Percentiles rank a stretch among this genome's conserved stretches.
Evolutionary conservation across 2,329 filamentous ascomycete genomes (phyloP).

Genomic region (Alternaria longipes): DNA sequence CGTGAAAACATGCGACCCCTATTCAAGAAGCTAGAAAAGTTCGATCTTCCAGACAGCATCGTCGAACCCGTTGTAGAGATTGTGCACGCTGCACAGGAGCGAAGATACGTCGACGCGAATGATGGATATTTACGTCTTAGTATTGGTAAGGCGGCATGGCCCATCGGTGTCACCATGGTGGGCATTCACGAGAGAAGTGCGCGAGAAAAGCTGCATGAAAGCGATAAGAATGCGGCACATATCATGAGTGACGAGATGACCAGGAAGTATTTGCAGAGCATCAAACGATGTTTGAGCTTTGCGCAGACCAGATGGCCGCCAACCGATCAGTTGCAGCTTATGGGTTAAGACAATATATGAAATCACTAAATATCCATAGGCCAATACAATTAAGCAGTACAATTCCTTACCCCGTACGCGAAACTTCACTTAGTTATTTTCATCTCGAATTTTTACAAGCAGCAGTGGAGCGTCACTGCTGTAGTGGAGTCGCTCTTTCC

Average conservation of each 20-base stretch:
- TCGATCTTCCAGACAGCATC: slow-evolving; percentile 79
- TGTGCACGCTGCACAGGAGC: slow-evolving; percentile 86
- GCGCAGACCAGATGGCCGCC: slow-evolving; percentile 97
- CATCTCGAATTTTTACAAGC: not conserved
- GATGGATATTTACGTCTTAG: slow-evolving; percentile 92
- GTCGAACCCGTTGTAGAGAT: slow-evolving; percentile 89
- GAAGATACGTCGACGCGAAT: slow-evolving; percentile 94
- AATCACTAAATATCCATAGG: not conserved
- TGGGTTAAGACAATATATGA: slow-evolving; percentile 70
- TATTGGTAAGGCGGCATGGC: slow-evolving; percentile 97
- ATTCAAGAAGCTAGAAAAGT: slow-evolving; percentile 87
- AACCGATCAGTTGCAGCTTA: slow-evolving; percentile 88
- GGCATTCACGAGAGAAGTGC: slow-evolving; percentile 98
- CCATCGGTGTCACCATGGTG: slow-evolving; percentile 99
- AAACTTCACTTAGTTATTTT: not conserved
- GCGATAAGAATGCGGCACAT: slow-evolving; percentile 79
- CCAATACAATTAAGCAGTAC: not conserved
- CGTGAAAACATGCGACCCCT: slow-evolving; percentile 88
- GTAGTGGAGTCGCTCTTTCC: not conserved
- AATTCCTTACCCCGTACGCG: not conserved
- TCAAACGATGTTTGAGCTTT: slow-evolving; percentile 96
- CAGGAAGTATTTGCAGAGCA: slow-evolving; percentile 95
- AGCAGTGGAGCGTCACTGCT: not conserved
- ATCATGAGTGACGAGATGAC: slow-evolving; percentile 98
- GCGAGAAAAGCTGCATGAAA: slow-evolving; percentile 90